These are phyloP conservation scores for Ceratocystis ficicola DNA, from an alignment of 2,329 filamentous ascomycete species.

Conservation along the genomic window DNA sequence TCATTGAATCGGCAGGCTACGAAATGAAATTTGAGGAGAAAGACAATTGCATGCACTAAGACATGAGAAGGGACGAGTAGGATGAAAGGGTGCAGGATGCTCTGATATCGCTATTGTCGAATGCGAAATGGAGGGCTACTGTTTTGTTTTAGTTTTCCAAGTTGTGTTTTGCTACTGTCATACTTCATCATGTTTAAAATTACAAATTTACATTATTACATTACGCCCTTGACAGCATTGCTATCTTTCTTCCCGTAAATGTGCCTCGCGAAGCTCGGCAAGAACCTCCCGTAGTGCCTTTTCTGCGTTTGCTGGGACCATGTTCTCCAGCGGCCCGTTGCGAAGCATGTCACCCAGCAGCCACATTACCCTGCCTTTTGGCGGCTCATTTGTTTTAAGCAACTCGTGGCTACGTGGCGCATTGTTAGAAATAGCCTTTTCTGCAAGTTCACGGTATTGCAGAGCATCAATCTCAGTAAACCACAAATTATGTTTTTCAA, in stretches of 20 bases:
- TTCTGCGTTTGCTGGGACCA: slow-evolving; percentile 42
- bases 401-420: slow-evolving; percentile 34
- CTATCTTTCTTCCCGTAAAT: too few species aligned
- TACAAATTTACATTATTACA: not conserved
- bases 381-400: slow-evolving; percentile 38
- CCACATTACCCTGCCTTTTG: slow-evolving; percentile 49
- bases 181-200: not conserved
- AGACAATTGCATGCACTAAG: slow-evolving; percentile 9
- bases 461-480: slow-evolving; percentile 39
- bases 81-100: not conserved
- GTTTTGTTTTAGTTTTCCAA: not conserved
- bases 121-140: not conserved
- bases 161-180: not conserved
- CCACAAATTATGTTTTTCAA: slow-evolving; percentile 41
- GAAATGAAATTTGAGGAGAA: slow-evolving; percentile 45
- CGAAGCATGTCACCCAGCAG: slow-evolving; percentile 48
- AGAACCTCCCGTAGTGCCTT: slow-evolving; percentile 31
- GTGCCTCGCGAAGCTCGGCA: not conserved
- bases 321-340: slow-evolving; percentile 41
- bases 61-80: too few species aligned
- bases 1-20: slow-evolving; percentile 42
- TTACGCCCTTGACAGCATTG: not conserved
- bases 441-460: slow-evolving; percentile 40
- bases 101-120: not conserved
- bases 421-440: slow-evolving; percentile 34